Evolutionary conservation across 1,284 basidiomycete species (phyloP), one percentile per base, ranked within the genome.

Genomic region (Athelia sp.): DNA sequence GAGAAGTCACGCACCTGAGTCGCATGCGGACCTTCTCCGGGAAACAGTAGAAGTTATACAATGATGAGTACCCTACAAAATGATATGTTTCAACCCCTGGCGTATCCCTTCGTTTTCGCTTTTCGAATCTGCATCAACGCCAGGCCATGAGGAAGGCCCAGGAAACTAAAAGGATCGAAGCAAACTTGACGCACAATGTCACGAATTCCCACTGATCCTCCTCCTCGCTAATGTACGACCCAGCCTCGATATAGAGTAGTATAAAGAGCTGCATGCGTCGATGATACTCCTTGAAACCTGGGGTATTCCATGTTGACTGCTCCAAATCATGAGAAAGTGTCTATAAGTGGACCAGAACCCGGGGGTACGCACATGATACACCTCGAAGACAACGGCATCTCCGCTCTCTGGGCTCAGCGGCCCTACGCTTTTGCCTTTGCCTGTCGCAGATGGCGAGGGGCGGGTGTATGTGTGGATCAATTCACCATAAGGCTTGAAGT

Each of bases 221-320:
- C 21, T 87, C 88, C 58, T 94, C 92, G 55, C 89, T 82, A 54
- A 99, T 91, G 67, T 94, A 98, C 23, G 89, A 93, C 4, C 93
- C 94, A 6, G 84, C 97, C 64, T 99, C 96, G 62, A 99, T 96
- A 69, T 93, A 98, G 8, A 99, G 73, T 38, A 97, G 69, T 51
- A 97, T 91, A 63, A 98, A 98, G 48, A 98, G 66, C 68, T 98
- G 96, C 88, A 97, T 97, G 49, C 84, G 76, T n/a, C 88, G 79
- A 62, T 98, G 96, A 59, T 92, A 95, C 65, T 96, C 93, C 59
- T 78, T 79, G 71, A 98, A 99, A 3, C 93, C 94, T 3, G 90
- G 83, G 1, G 93, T 93, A 52, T 83, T 71, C 83, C 92, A 96
- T 4, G 84, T 94, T 21, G 83, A 66, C 90, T 93, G 61, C 44